Evolutionary conservation across 2,329 filamentous ascomycete species (phyloP).

Genomic region (Paraphoma chrysanthemicola): DNA sequence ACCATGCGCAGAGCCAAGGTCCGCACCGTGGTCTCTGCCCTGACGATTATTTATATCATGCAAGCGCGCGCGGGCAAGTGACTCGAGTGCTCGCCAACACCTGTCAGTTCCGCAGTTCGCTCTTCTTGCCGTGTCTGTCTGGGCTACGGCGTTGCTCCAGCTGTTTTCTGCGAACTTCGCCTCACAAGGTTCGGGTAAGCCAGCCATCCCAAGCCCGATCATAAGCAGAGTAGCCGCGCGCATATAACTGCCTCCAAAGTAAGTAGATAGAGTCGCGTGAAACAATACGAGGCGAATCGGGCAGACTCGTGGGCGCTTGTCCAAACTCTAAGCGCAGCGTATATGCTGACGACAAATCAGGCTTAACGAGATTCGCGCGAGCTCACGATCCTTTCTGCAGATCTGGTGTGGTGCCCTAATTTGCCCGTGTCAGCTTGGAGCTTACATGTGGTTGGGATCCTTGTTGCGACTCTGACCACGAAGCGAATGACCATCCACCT

Average conservation of each 20-base stretch:
- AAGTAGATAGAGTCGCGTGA: constrained; percentile 7
- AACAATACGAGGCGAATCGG: constrained; percentile 11
- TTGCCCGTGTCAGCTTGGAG: constrained; percentile 42
- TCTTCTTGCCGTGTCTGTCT: background rate
- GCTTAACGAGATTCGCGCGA: constrained; percentile 35
- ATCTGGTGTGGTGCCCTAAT: constrained; percentile 42
- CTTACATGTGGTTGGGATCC: constrained; percentile 43
- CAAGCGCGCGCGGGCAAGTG: constrained; percentile 10
- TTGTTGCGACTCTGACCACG: constrained; percentile 39
- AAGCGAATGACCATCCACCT: constrained; percentile 47
- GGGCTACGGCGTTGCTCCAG: constrained; percentile 6
- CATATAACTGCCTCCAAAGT: constrained; percentile 3
- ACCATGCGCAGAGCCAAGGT: constrained; percentile 33
- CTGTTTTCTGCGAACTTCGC: constrained; percentile 13
- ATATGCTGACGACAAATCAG: constrained; percentile 38
- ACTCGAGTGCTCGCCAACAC: constrained; percentile 1
- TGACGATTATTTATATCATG: constrained; percentile 30
- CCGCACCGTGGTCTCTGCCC: constrained; percentile 18
- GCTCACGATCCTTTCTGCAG: constrained; percentile 41
- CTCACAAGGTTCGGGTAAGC: constrained; percentile 17
- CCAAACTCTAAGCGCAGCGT: constrained; percentile 15
- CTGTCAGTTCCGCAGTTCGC: constrained; percentile 1
- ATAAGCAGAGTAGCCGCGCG: constrained; percentile 31
- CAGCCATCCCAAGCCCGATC: constrained; percentile 16
- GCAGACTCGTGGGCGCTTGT: constrained; percentile 7